Evolutionary conservation across 768 basidiomycete species (phyloP).

Genomic region (Pleurotus citrinopileatus): DNA sequence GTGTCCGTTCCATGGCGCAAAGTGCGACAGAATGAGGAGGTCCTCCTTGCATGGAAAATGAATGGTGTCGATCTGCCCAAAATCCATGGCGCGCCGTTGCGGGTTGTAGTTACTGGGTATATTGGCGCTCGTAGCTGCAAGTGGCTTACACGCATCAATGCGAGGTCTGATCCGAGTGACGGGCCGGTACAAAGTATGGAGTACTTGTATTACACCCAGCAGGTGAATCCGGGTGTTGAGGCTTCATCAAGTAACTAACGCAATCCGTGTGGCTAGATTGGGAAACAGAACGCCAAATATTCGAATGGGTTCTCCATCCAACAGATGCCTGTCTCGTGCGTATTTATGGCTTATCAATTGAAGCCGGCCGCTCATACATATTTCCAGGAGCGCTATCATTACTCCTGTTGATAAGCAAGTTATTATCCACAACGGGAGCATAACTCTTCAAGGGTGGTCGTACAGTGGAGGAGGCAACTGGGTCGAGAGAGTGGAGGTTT

Average conservation of each 20-base stretch:
- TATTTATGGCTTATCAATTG: constrained; percentile 11
- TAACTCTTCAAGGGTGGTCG: constrained; percentile 41
- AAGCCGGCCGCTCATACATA: neutral
- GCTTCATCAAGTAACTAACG: too few relatives aligned
- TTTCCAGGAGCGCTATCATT: constrained; percentile 45
- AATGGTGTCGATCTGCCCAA: constrained; percentile 46
- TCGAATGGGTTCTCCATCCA: constrained; percentile 57
- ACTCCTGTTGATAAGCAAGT: constrained; percentile 41
- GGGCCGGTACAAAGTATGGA: constrained; percentile 53
- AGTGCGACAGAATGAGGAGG: constrained; percentile 43
- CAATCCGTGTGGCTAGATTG: constrained; percentile 28
- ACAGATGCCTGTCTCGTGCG: constrained; percentile 57
- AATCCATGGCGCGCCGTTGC: constrained; percentile 49
- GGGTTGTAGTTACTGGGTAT: constrained; percentile 49
- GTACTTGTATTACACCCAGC: constrained; percentile 49
- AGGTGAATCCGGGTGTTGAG: constrained; percentile 27
- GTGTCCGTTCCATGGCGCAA: constrained; percentile 50
- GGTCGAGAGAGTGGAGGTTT: constrained; percentile 56
- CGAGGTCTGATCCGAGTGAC: constrained; percentile 43
- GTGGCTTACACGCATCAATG: constrained; percentile 53
- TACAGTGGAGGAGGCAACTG: constrained; percentile 50
- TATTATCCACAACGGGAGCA: constrained; percentile 45
- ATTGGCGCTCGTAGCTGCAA: constrained; percentile 55
- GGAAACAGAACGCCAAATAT: constrained; percentile 50
- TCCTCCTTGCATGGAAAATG: constrained; percentile 54